Evolutionary conservation across 2,329 filamentous ascomycete genomes (phyloP).

Genomic region (Nemania sp.): DNA sequence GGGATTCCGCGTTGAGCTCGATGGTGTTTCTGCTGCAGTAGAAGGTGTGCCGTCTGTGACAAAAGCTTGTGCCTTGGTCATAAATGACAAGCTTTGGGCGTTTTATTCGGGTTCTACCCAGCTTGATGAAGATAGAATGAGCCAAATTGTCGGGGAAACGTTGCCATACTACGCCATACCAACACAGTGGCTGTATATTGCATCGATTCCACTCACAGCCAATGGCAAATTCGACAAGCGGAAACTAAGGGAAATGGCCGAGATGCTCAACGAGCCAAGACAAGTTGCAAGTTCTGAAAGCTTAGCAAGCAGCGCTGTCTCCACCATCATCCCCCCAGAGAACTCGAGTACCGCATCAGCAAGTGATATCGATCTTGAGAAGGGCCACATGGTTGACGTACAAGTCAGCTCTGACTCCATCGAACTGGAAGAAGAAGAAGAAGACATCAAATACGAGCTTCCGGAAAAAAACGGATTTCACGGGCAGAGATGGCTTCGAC

Average conservation of each 20-base stretch:
- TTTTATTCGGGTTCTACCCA: conserved; percentile 49
- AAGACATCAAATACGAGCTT: conserved; percentile 33
- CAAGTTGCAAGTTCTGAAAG: conserved; percentile 19
- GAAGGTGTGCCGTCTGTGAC: conserved; percentile 51
- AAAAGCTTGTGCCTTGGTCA: conserved; percentile 53
- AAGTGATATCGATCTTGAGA: conserved; percentile 31
- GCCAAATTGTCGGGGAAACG: conserved; percentile 46
- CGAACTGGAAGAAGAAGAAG: conserved; percentile 13
- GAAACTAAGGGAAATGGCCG: conserved; percentile 45
- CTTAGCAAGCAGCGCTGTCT: conserved; percentile 26
- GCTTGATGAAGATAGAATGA: conserved; percentile 45
- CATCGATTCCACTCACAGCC: conserved; percentile 53
- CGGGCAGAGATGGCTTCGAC: conserved; percentile 36
- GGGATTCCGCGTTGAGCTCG: conserved; percentile 65
- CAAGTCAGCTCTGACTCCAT: conserved; percentile 22
- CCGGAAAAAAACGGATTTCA: conserved; percentile 48
- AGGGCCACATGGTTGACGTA: conserved; percentile 35
- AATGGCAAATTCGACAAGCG: conserved; percentile 63
- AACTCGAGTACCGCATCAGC: conserved; percentile 5
- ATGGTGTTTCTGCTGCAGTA: conserved; percentile 58
- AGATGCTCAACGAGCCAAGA: conserved; percentile 22
- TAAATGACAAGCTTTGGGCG: conserved; percentile 54
- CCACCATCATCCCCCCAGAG: conserved; percentile 8
- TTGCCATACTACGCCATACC: conserved; percentile 63
- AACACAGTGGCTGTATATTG: conserved; percentile 48